Conservation (phyloP, 768 basidiomycete genomes). For the Amanita pallidorosea region DNA sequence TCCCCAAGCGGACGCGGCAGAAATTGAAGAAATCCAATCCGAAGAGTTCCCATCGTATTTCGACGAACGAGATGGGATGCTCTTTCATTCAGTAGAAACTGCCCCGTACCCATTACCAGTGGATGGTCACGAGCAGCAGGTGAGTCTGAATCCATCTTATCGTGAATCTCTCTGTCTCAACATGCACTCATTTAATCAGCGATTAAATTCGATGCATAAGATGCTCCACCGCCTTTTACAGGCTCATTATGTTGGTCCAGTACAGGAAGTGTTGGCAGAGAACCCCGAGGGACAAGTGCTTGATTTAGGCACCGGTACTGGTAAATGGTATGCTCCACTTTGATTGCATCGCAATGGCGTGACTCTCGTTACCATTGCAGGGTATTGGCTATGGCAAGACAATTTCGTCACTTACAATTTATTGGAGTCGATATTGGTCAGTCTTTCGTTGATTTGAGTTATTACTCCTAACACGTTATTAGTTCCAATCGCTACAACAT, state of each 20-base stretch:
- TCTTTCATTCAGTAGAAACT: conserved; percentile 56
- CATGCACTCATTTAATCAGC: conserved; percentile 22
- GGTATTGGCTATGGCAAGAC: conserved; percentile 63
- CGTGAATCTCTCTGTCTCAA: conserved; percentile 2
- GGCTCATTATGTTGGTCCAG: conserved; percentile 51
- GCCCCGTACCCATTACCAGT: conserved; percentile 67
- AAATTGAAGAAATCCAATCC: conserved; percentile 26
- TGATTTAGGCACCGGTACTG: conserved; percentile 72
- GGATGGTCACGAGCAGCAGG: conserved; percentile 59
- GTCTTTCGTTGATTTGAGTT: conserved; percentile 12
- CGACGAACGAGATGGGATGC: conserved; percentile 41
- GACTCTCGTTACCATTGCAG: conserved; percentile 23
- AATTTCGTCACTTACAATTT: conserved; percentile 56
- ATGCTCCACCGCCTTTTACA: conserved; percentile 40
- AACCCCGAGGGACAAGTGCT: conserved; percentile 36
- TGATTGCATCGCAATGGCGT: conserved; percentile 11
- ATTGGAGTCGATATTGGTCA: conserved; percentile 70
- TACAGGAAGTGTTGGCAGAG: conserved; percentile 36
- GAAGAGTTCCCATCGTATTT: conserved; percentile 57
- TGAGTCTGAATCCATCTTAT: conserved; percentile 21
- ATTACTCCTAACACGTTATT: conserved; percentile 9
- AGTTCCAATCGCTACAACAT: conserved; percentile 67
- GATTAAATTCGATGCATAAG: conserved; percentile 39
- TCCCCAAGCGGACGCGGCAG: neutral
- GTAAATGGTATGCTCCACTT: conserved; percentile 45